These are phyloP conservation scores for Populus euphratica DNA, from an alignment of 345 rosid species.

Conservation along the genomic window DNA sequence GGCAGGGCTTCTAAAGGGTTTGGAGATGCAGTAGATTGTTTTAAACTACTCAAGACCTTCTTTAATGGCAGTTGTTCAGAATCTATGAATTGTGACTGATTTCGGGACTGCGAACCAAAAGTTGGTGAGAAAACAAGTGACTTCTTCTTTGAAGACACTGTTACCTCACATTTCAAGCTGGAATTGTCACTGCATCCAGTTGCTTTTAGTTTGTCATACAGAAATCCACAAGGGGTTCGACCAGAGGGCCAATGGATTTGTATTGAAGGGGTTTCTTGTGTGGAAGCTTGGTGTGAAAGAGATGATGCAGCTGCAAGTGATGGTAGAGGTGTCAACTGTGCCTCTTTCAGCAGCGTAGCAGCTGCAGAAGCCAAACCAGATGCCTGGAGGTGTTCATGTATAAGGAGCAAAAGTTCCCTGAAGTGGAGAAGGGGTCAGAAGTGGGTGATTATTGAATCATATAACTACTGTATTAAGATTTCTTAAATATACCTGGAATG, in stretches of 20 bases:
- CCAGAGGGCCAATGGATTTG: slow-evolving; percentile 90
- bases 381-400: slow-evolving; percentile 95
- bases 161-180: slow-evolving; percentile 39
- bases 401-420: slow-evolving; percentile 35
- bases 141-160: slow-evolving; percentile 67
- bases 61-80: slow-evolving; percentile 36
- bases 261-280: slow-evolving; percentile 53
- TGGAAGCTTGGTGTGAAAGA: slow-evolving; percentile 47
- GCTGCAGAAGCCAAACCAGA: slow-evolving; percentile 77
- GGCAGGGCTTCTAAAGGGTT: slow-evolving; percentile 37
- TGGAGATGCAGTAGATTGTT: slow-evolving; percentile 31
- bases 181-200: slow-evolving; percentile 43
- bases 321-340: slow-evolving; percentile 81
- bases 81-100: slow-evolving; percentile 46
- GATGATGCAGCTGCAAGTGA: slow-evolving; percentile 63
- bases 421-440: neutral
- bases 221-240: slow-evolving; percentile 64
- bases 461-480: neutral
- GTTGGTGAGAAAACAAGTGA: slow-evolving; percentile 69
- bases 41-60: slow-evolving; percentile 37
- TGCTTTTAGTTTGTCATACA: slow-evolving; percentile 46
- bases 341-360: slow-evolving; percentile 69
- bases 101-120: slow-evolving; percentile 51
- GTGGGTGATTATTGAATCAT: neutral
- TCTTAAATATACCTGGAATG: slow-evolving; percentile 52